Evolutionary conservation across 2,329 filamentous ascomycete species (phyloP).

Genomic region (Clonostachys sp.): DNA sequence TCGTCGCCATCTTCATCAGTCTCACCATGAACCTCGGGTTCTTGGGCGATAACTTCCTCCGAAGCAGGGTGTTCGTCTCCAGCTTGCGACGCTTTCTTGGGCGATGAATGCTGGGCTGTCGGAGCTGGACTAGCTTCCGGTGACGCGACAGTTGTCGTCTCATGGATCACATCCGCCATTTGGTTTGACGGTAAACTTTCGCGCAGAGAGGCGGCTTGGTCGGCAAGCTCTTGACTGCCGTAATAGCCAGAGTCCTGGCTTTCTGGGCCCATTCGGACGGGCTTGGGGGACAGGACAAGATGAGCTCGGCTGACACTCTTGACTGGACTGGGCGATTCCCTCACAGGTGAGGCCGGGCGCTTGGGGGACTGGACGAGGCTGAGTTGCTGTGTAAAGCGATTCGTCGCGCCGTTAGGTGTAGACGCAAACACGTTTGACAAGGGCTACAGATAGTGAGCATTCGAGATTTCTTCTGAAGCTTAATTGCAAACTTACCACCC

Average conservation of each 20-base stretch:
- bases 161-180: background rate
- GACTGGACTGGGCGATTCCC: constrained; percentile 23
- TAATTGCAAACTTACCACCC: constrained; percentile 50
- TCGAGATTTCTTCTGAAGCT: background rate
- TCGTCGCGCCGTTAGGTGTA: constrained; percentile 48
- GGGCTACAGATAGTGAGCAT: constrained; percentile 38
- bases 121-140: background rate
- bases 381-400: constrained; percentile 45
- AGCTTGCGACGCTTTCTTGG: background rate
- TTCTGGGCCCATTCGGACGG: constrained; percentile 10
- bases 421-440: constrained; percentile 55
- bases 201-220: constrained; percentile 9
- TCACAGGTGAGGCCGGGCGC: constrained; percentile 50
- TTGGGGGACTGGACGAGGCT: constrained; percentile 49
- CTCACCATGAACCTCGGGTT: too few species aligned
- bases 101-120: background rate
- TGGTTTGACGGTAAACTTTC: constrained; percentile 7
- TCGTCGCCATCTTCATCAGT: too few species aligned
- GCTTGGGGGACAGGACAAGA: constrained; percentile 22
- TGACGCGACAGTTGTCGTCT: background rate
- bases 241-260: constrained; percentile 65
- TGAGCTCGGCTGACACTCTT: constrained; percentile 24
- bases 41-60: background rate
- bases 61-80: background rate
- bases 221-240: constrained; percentile 49